These are phyloP conservation scores for Sugiyamaella sp. DNA, from an alignment of 1,139 yeast species.

Conservation along the genomic window DNA sequence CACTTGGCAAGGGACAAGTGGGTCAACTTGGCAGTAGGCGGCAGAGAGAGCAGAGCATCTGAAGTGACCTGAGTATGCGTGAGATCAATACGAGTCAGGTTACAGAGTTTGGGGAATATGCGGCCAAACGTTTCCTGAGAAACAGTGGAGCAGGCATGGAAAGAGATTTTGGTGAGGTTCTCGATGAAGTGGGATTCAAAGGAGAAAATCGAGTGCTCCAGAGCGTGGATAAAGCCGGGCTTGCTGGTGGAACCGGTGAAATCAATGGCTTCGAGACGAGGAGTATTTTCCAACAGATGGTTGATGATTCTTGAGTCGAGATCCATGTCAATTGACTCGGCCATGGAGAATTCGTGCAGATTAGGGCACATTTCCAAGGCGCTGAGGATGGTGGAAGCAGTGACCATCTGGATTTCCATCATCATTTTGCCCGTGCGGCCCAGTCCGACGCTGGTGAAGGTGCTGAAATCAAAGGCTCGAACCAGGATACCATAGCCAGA, in stretches of 20 bases:
- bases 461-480: conserved; percentile 81
- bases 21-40: conserved; percentile 61
- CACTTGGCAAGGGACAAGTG: conserved; percentile 83
- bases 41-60: conserved; percentile 53
- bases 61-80: conserved; percentile 80
- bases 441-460: conserved; percentile 85
- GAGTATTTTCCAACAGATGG: conserved; percentile 58
- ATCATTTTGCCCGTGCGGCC: conserved; percentile 91
- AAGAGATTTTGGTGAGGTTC: conserved; percentile 59
- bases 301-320: conserved; percentile 61
- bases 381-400: conserved; percentile 64
- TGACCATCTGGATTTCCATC: conserved; percentile 88
- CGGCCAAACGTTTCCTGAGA: conserved; percentile 58
- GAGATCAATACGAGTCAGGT: conserved; percentile 70
- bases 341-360: conserved; percentile 74
- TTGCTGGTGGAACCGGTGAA: conserved; percentile 86
- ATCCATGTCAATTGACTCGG: conserved; percentile 87
- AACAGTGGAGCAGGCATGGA: conserved; percentile 87
- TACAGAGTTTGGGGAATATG: conserved; percentile 59
- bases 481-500: conserved; percentile 67
- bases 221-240: conserved; percentile 54
- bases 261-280: conserved; percentile 69
- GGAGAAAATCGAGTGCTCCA: conserved; percentile 26
- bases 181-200: conserved; percentile 31
- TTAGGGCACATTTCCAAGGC: conserved; percentile 67